A percentile compares a stretch with the other conserved stretches of the same genome.
Conservation (phyloP, 768 basidiomycete genomes). For the Boletus coccyginus region DNA sequence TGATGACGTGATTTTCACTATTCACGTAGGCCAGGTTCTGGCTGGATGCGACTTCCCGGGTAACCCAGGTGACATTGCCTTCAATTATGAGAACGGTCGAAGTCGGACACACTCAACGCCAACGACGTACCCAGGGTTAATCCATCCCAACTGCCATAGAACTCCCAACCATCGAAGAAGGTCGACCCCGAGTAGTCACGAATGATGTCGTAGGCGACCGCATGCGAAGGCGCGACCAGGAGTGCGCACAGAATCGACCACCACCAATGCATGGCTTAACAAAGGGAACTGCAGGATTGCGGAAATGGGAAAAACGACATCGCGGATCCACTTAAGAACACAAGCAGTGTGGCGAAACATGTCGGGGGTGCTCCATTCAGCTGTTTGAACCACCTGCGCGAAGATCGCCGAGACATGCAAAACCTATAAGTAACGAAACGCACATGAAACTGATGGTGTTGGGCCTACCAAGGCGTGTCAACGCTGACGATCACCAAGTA, state of each 20-base stretch:
- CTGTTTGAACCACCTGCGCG: neutral
- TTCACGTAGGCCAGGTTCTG: conserved; percentile 60
- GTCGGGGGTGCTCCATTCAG: neutral
- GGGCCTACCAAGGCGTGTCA: too few relatives aligned
- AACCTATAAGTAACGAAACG: too few relatives aligned
- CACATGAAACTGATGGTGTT: too few relatives aligned
- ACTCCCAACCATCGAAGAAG: conserved; percentile 58
- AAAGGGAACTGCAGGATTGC: neutral
- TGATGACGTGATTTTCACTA: conserved; percentile 57
- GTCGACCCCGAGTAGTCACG: conserved; percentile 44
- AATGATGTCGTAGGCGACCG: conserved; percentile 35
- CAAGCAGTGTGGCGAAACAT: neutral
- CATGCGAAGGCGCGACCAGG: conserved; percentile 1
- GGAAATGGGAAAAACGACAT: neutral
- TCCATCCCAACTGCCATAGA: conserved; percentile 49
- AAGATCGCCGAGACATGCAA: neutral
- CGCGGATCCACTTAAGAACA: conserved; percentile 6
- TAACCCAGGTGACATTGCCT: conserved; percentile 67
- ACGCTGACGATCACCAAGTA: too few relatives aligned
- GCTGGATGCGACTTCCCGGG: conserved; percentile 42
- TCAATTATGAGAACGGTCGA: neutral
- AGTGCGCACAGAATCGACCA: conserved; percentile 1
- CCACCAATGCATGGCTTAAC: conserved; percentile 9
- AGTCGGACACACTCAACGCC: conserved; percentile 4
- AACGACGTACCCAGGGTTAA: conserved; percentile 39